Conservation (phyloP, 140 eudicot species). For the Erigeron philadelphicus region DNA sequence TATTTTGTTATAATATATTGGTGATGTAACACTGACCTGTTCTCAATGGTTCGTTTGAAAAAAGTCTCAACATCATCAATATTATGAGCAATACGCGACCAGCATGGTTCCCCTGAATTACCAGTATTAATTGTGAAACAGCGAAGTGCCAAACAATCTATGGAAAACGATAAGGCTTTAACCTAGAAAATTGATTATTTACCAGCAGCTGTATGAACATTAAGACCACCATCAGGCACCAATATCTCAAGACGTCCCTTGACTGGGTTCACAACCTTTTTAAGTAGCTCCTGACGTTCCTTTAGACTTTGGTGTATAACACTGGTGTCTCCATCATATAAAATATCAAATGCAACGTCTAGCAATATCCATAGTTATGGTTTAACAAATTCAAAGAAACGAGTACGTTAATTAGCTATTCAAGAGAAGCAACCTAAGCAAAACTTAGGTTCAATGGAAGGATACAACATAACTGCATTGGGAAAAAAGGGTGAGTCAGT, state of each 20-base stretch:
- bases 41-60: constrained; percentile 79
- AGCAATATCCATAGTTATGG: constrained; percentile 37
- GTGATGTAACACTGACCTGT: constrained; percentile 48
- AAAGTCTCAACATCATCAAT: constrained; percentile 80
- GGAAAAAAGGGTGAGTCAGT: constrained; percentile 7
- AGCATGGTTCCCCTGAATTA: constrained; percentile 71
- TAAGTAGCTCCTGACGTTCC: constrained; percentile 72
- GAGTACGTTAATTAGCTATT: constrained; percentile 1
- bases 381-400: constrained; percentile 26
- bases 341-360: constrained; percentile 92
- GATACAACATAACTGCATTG: constrained; percentile 90
- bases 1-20: not conserved
- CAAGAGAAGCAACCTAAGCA: constrained; percentile 14
- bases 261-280: constrained; percentile 71
- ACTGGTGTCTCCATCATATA: constrained; percentile 93
- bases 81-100: constrained; percentile 67
- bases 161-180: not conserved
- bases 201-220: constrained; percentile 61
- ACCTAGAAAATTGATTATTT: not conserved
- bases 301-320: constrained; percentile 90
- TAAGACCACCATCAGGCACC: constrained; percentile 81
- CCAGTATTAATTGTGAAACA: constrained; percentile 13
- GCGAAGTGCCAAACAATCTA: not conserved
- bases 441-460: constrained; percentile 28
- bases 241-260: constrained; percentile 77